These are phyloP conservation scores for Psilocybe tampanensis DNA, from an alignment of 768 basidiomycete genomes.

Conservation along the genomic window DNA sequence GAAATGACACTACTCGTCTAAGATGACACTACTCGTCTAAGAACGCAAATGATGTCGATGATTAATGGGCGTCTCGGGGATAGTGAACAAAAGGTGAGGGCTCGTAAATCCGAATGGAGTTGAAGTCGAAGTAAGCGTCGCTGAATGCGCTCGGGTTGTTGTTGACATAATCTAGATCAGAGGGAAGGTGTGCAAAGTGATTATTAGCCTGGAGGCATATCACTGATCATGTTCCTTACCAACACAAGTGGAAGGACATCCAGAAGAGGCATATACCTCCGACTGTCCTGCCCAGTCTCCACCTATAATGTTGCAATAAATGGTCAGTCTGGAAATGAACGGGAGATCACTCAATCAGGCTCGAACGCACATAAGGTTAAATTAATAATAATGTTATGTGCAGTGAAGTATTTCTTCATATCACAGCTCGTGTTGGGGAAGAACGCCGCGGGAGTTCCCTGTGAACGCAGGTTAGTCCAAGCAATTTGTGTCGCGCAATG, in stretches of 20 bases:
- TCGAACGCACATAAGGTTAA: slow-evolving; percentile 42
- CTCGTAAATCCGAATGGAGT: slow-evolving; percentile 47
- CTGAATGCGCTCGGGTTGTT: slow-evolving; percentile 62
- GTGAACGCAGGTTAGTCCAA: background rate
- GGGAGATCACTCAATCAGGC: no score
- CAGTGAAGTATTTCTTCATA: slow-evolving; percentile 54
- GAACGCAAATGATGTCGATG: background rate
- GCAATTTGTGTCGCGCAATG: background rate
- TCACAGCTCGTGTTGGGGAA: slow-evolving; percentile 67
- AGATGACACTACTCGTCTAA: no score
- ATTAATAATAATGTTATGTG: slow-evolving; percentile 70
- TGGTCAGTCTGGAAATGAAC: background rate
- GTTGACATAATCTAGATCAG: slow-evolving; percentile 61
- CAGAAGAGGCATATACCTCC: slow-evolving; percentile 41
- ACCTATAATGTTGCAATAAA: slow-evolving; percentile 11
- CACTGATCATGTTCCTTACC: slow-evolving; percentile 44
- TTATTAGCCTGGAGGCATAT: no score
- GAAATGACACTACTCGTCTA: no score
- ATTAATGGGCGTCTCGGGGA: background rate
- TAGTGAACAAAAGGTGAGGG: background rate
- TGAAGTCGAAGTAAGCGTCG: slow-evolving; percentile 71
- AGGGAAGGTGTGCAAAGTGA: background rate
- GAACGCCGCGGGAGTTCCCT: slow-evolving; percentile 58
- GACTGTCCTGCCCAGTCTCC: slow-evolving; percentile 55
- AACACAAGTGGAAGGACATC: slow-evolving; percentile 59